Evolutionary conservation across 495 filamentous ascomycete species (phyloP), one percentile per base, ranked within the genome.

Genomic region (Cetradonia linearis): DNA sequence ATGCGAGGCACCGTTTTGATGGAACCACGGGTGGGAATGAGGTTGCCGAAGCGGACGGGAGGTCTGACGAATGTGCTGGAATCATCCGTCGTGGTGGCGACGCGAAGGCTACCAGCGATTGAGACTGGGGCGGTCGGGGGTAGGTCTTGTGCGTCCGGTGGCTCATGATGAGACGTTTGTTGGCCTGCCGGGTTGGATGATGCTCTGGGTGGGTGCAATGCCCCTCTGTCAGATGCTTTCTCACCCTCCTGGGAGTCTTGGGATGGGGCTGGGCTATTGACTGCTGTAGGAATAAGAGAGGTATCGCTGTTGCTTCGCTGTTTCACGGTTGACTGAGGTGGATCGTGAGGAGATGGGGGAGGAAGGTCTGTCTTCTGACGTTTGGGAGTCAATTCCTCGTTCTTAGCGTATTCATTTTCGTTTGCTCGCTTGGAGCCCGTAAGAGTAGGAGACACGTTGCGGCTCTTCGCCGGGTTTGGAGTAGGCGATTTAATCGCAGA

Each of bases 1-100:
- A 94, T 72, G 13, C 36, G 40, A 3, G 76, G 80, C 28, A 91
- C 68, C 36, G 76, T 78, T 36, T 74, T 68, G 20, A 76, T 73
- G 0, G 77, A 81, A 5, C 76, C 77, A 0, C 71, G 70, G 10
- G 73, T 58, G 27, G 71, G 72, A 18, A 68, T 75, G 11, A 81
- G 64, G 36, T 72, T 76, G 13, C 78, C 78, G 13, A 78, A 68
- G 40, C 75, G 62, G 28, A 71, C 72, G 34, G 69, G 71, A 11
- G 76, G 69, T 61, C 75, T 71, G 53, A 68, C 56, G 28, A 74
- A 75, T 5, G 66, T 61, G n/a, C 28, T 18, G 31, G 50, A 13
- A 34, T 54, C 5, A 7, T 20, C 50, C 4, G 50, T 54, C 11
- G 31, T 23, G 8, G 18, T 36, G 18, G 18, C 10, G 20, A 16